These are phyloP conservation scores for Rhynchospora pubera DNA, from an alignment of 176 grass and related monocot species.

Conservation along the genomic window DNA sequence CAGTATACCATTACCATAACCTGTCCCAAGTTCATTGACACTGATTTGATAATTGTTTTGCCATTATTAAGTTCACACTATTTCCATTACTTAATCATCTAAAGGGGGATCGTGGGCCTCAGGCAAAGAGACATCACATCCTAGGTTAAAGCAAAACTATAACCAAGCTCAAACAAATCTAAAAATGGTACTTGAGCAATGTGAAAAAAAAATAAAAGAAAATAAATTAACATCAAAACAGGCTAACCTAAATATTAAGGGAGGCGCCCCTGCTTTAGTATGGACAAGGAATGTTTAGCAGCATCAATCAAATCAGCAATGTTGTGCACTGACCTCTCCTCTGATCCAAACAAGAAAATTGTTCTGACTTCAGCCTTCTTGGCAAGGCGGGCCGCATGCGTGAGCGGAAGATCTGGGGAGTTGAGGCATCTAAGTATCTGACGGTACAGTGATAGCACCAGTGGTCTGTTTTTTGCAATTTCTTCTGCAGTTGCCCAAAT, in stretches of 20 bases:
- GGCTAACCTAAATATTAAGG: constrained; percentile 23
- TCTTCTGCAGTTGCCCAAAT: constrained; percentile 79
- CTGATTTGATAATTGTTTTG: too few species aligned
- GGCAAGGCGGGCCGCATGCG: constrained; percentile 44
- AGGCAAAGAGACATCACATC: neutral
- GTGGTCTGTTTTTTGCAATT: constrained; percentile 43
- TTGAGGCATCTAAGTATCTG: constrained; percentile 68
- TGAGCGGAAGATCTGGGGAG: constrained; percentile 57
- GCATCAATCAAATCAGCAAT: constrained; percentile 69
- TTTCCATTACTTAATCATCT: too few species aligned
- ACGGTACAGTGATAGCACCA: constrained; percentile 68
- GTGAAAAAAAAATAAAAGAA: neutral
- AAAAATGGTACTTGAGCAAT: neutral
- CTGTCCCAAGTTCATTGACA: too few species aligned
- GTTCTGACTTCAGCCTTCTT: constrained; percentile 83
- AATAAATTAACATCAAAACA: neutral
- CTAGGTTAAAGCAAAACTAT: neutral
- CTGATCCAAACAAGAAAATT: constrained; percentile 73
- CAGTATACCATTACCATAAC: too few species aligned
- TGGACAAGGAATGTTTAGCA: constrained; percentile 48
- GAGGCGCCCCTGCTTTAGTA: constrained; percentile 66
- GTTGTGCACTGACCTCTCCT: constrained; percentile 77
- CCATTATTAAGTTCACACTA: too few species aligned
- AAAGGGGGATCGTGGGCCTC: too few species aligned
- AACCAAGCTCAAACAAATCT: neutral